phyloP scores from a whole-genome alignment of 2,329 filamentous ascomycete species.

The Fusarium protoensiforme region DNA sequence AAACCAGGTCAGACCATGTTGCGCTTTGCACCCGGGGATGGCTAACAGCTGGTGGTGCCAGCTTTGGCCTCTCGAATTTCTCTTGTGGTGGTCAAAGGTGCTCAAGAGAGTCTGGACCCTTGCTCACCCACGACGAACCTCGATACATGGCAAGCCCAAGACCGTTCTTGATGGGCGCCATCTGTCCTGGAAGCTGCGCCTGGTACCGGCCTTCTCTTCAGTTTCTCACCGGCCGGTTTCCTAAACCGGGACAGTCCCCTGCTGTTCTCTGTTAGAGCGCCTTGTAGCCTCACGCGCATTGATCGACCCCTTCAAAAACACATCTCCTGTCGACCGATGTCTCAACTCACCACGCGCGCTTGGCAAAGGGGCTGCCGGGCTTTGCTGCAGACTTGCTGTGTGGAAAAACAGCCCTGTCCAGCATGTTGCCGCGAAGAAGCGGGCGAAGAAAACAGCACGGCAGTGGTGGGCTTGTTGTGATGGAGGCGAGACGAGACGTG shows the following conservation, averaged over 20 bases:
- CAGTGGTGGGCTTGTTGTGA: background rate
- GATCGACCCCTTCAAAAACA: slow-evolving; percentile 31
- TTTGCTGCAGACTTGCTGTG: slow-evolving; percentile 26
- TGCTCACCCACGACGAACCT: background rate
- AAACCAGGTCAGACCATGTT: slow-evolving; percentile 11
- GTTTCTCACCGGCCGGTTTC: slow-evolving; percentile 4
- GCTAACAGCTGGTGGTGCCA: background rate
- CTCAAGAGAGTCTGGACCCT: background rate
- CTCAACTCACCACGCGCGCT: slow-evolving; percentile 29
- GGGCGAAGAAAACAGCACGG: slow-evolving; percentile 19
- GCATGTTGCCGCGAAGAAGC: slow-evolving; percentile 13
- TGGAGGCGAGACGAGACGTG: background rate
- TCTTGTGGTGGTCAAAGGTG: background rate
- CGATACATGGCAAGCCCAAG: background rate
- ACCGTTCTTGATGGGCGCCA: background rate
- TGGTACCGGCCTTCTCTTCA: background rate
- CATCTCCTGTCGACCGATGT: slow-evolving; percentile 25
- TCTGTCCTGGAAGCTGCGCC: slow-evolving; percentile 18
- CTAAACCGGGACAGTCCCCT: background rate
- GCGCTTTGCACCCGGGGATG: background rate
- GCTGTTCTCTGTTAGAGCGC: slow-evolving; percentile 3
- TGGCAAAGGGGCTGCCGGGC: slow-evolving; percentile 28
- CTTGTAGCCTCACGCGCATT: slow-evolving; percentile 12
- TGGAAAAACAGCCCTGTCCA: slow-evolving; percentile 15
- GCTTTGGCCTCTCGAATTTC: background rate